Conservation (phyloP, 176 grass and related monocot genomes). For the Oryza officinalis region DNA sequence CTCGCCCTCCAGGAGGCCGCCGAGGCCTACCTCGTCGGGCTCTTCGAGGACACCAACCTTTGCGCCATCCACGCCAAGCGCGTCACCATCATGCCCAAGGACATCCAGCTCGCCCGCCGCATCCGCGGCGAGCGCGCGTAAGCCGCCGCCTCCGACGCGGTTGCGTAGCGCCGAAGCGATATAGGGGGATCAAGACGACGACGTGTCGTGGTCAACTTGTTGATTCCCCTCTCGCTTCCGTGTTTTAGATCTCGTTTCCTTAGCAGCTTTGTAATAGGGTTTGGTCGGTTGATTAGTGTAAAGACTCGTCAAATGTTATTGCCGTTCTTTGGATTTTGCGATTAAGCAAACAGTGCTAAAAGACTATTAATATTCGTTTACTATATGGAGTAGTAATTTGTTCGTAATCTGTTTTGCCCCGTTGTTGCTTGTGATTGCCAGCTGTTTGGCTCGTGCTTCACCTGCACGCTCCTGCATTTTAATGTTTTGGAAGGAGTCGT, state of each 20-base stretch:
- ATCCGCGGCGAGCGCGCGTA: constrained; percentile 56
- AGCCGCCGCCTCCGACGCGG: background rate
- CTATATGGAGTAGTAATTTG: background rate
- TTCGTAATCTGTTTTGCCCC: too few relatives aligned
- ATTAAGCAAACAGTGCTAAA: background rate
- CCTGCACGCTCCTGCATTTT: too few relatives aligned
- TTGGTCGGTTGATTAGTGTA: background rate
- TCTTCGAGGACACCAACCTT: constrained; percentile 80
- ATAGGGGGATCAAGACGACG: background rate
- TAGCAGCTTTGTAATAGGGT: background rate
- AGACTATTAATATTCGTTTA: background rate
- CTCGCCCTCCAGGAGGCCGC: constrained; percentile 87
- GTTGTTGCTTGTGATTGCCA: too few relatives aligned
- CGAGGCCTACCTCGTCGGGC: constrained; percentile 82
- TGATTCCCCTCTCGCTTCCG: background rate
- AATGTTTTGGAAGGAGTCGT: too few relatives aligned
- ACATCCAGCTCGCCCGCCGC: constrained; percentile 71
- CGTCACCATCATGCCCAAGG: constrained; percentile 84
- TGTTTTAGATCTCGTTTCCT: background rate
- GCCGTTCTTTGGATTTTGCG: background rate
- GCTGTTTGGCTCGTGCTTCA: background rate
- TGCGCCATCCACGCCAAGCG: constrained; percentile 84
- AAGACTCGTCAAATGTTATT: background rate
- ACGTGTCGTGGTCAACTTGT: background rate
- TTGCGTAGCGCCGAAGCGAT: fast-evolving